Conservation (phyloP, 2,329 filamentous ascomycete species). For the Fusarium longipes region DNA sequence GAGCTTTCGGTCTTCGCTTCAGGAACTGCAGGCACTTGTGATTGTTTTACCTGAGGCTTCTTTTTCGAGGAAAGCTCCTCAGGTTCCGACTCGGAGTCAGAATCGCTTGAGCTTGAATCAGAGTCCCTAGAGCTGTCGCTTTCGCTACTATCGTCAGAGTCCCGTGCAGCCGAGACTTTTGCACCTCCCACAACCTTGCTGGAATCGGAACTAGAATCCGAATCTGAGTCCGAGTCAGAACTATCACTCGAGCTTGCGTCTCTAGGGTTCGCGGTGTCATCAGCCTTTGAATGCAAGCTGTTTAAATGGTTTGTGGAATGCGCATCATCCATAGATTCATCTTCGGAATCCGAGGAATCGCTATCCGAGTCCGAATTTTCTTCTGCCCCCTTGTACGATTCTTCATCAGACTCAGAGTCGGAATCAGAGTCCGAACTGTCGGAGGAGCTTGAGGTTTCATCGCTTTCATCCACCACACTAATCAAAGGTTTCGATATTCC, state of each 20-base stretch:
- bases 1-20: background rate
- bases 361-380: constrained; percentile 49
- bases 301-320: background rate
- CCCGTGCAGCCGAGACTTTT: constrained; percentile 20
- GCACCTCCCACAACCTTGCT: background rate
- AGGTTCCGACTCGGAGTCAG: constrained; percentile 49
- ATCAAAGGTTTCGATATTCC: constrained; percentile 1
- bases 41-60: constrained; percentile 8
- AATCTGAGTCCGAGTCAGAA: background rate
- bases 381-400: constrained; percentile 53
- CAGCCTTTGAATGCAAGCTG: background rate
- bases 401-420: constrained; percentile 47
- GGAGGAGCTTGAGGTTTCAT: constrained; percentile 30
- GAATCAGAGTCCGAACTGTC: constrained; percentile 47
- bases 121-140: constrained; percentile 38
- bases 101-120: constrained; percentile 40
- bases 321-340: constrained; percentile 12
- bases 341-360: constrained; percentile 5
- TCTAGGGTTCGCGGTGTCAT: background rate
- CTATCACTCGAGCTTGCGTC: constrained; percentile 25
- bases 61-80: constrained; percentile 54
- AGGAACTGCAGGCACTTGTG: background rate
- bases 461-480: constrained; percentile 19
- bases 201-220: constrained; percentile 11
- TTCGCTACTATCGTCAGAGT: constrained; percentile 32